Evolutionary conservation across 192 early-diverging fungal genomes (phyloP), one percentile per base, ranked within the genome.

Genomic region (Coemansia sp.): DNA sequence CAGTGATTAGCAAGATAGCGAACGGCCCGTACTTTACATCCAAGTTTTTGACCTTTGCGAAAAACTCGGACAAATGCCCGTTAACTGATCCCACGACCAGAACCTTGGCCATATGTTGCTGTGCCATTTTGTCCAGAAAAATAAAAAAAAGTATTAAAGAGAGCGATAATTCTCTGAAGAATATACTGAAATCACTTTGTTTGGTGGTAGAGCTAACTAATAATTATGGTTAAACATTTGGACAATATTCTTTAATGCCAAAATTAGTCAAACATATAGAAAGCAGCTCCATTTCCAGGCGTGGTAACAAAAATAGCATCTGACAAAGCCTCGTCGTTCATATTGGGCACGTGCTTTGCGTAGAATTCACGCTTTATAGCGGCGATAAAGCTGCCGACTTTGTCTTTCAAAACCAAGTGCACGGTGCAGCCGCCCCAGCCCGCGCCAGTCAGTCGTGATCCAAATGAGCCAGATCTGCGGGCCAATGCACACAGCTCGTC

Each of bases 391-490:
- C 25, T 54, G 11, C 80, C 72, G 1, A 92, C 86, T 10, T 81
- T 74, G 43, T 85, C 79, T 58, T 84, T 61, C 7, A 19, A 39
- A 90, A 93, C 87, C 38, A 96, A 75, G 48, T 86, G 87, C 19
- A 96, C 94, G 0, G 92, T 89, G 72, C 92, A 92, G 8, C 93
- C 92, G 49, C 92, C 92, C 93, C 93, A 96, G 11, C 96, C 96
- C 41, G 96, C 96, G 12, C 96, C 94, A 3, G 94, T 96, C 48
- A 97, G 82, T 24, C 95, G 79, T 25, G 92, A 90, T 22, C 95
- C 95, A 58, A 85, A 77, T 8, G 93, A 86, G 6, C 94, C 94
- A 12, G 86, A 69, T 9, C 64, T 63, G 37, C 84, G 83, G 29
- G 87, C 88, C 66, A 93, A 68, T 1, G 47, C 41, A 19, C 87